Base-by-base conservation (phyloP, 2,329 filamentous ascomycete species). In the Zelopaecilomyces penicillatus region DNA sequence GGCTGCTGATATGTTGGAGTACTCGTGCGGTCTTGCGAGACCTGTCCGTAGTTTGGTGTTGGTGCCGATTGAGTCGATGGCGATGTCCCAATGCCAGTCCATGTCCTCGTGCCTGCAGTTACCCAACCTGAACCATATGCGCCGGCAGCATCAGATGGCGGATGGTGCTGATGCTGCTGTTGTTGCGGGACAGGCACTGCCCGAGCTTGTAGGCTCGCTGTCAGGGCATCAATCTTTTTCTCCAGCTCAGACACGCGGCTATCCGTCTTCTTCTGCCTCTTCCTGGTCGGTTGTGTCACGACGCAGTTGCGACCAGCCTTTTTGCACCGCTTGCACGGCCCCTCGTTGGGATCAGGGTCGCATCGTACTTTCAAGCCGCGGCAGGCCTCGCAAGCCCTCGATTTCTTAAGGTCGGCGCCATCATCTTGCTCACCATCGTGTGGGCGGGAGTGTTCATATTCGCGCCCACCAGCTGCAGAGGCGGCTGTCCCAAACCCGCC, bases 231-330 rank as follows among this genome's bases (percentile, higher is more conserved):
- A 51, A 95, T 91, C 69, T 94, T 94, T 71, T 84, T 88, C 70
- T 95, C 89, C 42, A 96, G 73, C 69, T 95, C 89, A 6, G 88
- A 85, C 9, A 96, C 89, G 42, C 88, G 76, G 52, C 81, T 91
- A 61, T 95, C 90, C 43, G 87, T 89, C 72, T 95, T 95, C 71
- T 91, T 95, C 69, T 91, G 87, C 37, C 89, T 75, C 66, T 94
- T 95, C 35, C 87, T 63, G 30, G 73, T 78, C 10, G 76, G 87
- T 50, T 81, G 78, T 1, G 87, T 94, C 50, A 90, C 82, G 35
- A 90, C 68, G 59, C 89, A 95, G 50, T 73, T 73, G 33, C 88
- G 73, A n/a, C 81, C 79, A 3, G 87, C 85, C 66, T 94, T 95
- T 41, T 78, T 76, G 62, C 89, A 95, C 51, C 89, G 78, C 61